Percentiles rank a stretch among this genome's conserved stretches.
Conservation (phyloP, 2,329 filamentous ascomycete genomes). For the Fusarium miscanthi region DNA sequence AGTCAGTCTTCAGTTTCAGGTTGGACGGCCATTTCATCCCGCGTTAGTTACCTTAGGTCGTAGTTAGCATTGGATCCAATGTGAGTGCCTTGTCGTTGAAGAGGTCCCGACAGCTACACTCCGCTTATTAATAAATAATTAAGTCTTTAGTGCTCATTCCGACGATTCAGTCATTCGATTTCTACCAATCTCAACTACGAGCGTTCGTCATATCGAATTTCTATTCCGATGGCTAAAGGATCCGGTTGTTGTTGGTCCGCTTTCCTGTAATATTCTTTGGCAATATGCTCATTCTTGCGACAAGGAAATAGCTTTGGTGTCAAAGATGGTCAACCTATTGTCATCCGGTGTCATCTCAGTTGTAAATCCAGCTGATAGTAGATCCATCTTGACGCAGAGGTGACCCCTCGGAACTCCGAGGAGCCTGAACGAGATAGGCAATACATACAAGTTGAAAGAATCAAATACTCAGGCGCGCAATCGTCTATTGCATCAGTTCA, state of each 20-base stretch:
- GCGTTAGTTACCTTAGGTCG: constrained; percentile 9
- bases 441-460: neutral
- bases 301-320: neutral
- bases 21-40: constrained; percentile 22
- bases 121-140: neutral
- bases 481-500: neutral
- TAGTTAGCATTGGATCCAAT: neutral
- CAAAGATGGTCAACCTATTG: too few species aligned
- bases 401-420: constrained; percentile 17
- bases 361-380: neutral
- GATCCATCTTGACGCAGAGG: neutral
- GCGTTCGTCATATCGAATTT: neutral
- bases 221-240: neutral
- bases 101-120: neutral
- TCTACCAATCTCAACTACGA: neutral
- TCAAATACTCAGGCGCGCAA: neutral
- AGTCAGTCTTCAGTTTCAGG: constrained; percentile 32
- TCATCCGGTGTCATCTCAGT: too few species aligned
- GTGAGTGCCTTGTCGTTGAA: neutral
- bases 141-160: neutral
- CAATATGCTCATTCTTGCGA: neutral
- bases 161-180: neutral
- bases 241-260: too few species aligned
- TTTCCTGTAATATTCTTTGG: neutral
- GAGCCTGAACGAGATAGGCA: neutral